Conservation (phyloP, 352 stramenopile genomes). For the Phytophthora foliorum region DNA sequence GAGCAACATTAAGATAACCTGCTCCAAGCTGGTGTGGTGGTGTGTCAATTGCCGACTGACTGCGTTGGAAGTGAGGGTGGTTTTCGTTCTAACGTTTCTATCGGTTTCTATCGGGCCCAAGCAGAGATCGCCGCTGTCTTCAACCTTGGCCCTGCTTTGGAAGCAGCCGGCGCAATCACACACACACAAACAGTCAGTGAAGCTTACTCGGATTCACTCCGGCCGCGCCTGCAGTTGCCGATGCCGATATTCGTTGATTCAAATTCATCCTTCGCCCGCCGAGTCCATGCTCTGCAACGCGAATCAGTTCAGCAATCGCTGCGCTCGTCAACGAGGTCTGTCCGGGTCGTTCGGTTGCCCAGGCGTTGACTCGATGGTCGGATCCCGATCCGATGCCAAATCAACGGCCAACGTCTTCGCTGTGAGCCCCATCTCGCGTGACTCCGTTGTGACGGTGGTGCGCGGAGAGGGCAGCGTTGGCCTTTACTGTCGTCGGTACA, state of each 20-base stretch:
- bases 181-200: background rate
- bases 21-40: too few species aligned
- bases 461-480: background rate
- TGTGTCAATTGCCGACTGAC: too few species aligned
- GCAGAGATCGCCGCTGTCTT: slow-evolving; percentile 9
- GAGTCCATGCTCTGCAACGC: slow-evolving; percentile 5
- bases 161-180: slow-evolving; percentile 28
- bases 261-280: slow-evolving; percentile 16
- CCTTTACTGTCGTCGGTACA: slow-evolving; percentile 14
- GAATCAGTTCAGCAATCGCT: slow-evolving; percentile 30
- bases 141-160: slow-evolving; percentile 35
- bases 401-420: background rate
- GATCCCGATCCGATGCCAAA: background rate
- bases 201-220: slow-evolving; percentile 24
- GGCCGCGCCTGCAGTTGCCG: slow-evolving; percentile 17
- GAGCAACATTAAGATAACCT: too few species aligned
- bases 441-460: slow-evolving; percentile 1
- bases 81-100: background rate
- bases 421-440: slow-evolving; percentile 1
- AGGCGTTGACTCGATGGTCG: background rate
- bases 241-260: slow-evolving; percentile 12
- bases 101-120: slow-evolving; percentile 23
- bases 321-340: slow-evolving; percentile 9
- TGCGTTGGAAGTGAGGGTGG: too few species aligned
- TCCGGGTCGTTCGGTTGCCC: slow-evolving; percentile 25